Evolutionary conservation across 2,329 filamentous ascomycete genomes (phyloP), one percentile per base, ranked within the genome.

Genomic region (Aspergillus texensis): DNA sequence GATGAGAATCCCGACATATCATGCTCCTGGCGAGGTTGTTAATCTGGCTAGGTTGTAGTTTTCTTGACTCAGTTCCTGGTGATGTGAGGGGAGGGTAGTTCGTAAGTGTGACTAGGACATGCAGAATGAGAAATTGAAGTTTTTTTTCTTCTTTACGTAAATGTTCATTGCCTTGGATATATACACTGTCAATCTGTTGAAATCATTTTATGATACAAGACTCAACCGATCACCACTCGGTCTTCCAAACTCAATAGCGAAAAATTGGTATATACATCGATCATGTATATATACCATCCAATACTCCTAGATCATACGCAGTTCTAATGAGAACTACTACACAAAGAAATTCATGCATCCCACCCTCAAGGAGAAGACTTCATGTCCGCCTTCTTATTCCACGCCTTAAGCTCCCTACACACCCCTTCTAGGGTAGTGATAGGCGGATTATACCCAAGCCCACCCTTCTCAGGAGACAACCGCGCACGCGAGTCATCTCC

Each of bases 1-100:
- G 48, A 94, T 94, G 91, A 90, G 88, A 79, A 90, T 90, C 4
- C 88, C 88, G 1, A 82, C 81, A 11, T 90, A 90, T 72, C 78
- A 89, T 64, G 87, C 84, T 0, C 86, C 74, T 1, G 75, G 74
- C 43, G 77, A 80, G 62, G 63, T 68, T 46, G 65, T 72, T 14
- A 72, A 74, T 36, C 70, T 79, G 34, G 67, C 72, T 6, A 71
- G 76, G 19, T 67, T 79, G 32, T 34, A 34, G 32, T 34, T n/a
- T 11, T 53, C 34, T 36, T 8, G 34, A 2, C 14, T 14, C 3
- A 11, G 4, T 4, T 34, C 4, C 32, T 34, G 34, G 34, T 36
- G 34, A 6, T 34, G 11, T 34, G 11, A 34, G 32, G 32, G 5
- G 32, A 34, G 32, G 32, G 16, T 21, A 46, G 2, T 32, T 26